Evolutionary conservation across 2,329 filamentous ascomycete genomes (phyloP), one percentile per base, ranked within the genome.

Genomic region (Colletotrichum plurivorum): DNA sequence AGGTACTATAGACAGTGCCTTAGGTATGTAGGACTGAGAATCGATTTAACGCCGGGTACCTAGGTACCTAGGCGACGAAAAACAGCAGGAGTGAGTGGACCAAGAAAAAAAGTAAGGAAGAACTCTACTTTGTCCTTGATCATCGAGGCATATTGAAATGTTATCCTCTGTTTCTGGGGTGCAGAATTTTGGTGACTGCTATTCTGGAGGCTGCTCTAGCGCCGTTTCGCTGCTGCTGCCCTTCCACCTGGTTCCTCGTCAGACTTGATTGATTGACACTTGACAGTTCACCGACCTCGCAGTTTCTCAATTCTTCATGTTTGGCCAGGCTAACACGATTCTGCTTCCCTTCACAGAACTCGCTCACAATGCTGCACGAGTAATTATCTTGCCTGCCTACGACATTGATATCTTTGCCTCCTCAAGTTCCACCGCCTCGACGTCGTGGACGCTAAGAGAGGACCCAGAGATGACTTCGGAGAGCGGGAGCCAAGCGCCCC

Each of bases 121-220:
- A 25, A 25, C 22, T 25, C 22, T 25, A 25, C 22, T 25, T 25
- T 25, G 22, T 25, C 22, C 22, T 25, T 25, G 22, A 25, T 36
- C 31, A 36, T 36, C 31, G 10, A 36, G 10, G 31, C 31, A 36
- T 36, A 12, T 36, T 10, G 10, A 25, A 25, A 25, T 25, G 22
- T 25, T 25, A 25, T 25, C 22, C 22, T 25, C 22, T 25, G 22
- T 25, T 25, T 25, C 22, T 36, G 10, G 31, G 10, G 8, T 36
- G 31, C 51, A 69, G 49, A 69, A 51, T 61, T 69, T 66, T 10
- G 31, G 31, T 4, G 8, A 36, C 31, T 36, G 31, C 8, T 69
- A 60, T 66, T 56, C 67, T 66, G 62, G 62, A n/a, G 55, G 15
- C 63, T 56, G 53, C 45, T 69, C 55, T 61, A 67, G 67, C 67